Base-by-base conservation (phyloP, 495 filamentous ascomycete genomes). In the Talaromyces wortmannii region DNA sequence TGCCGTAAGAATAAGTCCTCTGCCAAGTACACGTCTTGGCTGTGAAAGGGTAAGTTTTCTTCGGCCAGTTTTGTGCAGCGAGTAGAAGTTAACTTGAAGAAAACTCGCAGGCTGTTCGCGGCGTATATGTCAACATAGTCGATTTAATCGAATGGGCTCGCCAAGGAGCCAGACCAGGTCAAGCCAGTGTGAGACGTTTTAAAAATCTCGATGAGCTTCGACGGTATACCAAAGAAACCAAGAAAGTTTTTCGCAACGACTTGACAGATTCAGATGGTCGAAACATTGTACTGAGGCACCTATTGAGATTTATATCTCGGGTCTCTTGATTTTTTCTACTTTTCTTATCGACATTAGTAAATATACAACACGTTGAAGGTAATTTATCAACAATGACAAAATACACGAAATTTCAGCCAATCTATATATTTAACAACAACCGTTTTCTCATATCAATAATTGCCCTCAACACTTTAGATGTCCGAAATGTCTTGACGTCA, bases 71-170 rank as follows among this genome's bases (percentile, higher is more conserved):
- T 17, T 1, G 15, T 5, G 54, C 32, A 15, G 33, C 32, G 13
- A n/a, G 36, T 31, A 10, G 29, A 47, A 23, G 23, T 23, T 23
- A 23, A 23, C 23, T 33, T 53, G 23, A 59, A 17, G 16, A 5
- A 43, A 10, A 5, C 15, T 36, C 15, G 5, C 15, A 59, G 57
- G 48, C 42, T 46, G 40, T 59, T 4, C 46, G 42, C 16, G 53
- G 48, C 15, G 16, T 56, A 2, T 51, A 50, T 31, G 53, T 63
- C 31, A 63, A 63, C 33, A 63, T 65, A 31, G 54, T 63, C 50
- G 57, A 65, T 55, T 53, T 65, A 17, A 58, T 65, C 46, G 47
- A 61, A 18, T 65, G 60, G 57, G 60, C 53, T 17, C 60, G 57
- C 16, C 32, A 45, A 16, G 52, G 36, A 17, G 16, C 12, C 42